Percentiles rank a stretch among this genome's conserved stretches.
phyloP scores from a whole-genome alignment of 2,329 filamentous ascomycete species.

The Fusarium protoensiforme region DNA sequence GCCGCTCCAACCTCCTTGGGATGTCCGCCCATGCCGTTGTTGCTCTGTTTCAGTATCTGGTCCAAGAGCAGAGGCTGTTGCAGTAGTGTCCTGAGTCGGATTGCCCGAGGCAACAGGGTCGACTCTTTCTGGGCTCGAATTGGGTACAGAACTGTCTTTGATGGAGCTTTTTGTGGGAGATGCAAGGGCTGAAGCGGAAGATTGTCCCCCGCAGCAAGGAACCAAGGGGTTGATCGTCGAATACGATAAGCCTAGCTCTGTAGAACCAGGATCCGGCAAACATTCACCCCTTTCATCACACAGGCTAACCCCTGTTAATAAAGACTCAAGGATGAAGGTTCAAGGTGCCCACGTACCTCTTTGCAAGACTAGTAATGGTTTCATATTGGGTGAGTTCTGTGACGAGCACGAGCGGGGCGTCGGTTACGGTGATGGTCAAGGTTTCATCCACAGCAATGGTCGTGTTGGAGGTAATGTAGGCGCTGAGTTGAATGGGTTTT shows the following conservation, averaged over 20 bases:
- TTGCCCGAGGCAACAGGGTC: not conserved
- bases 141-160: not conserved
- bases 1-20: not conserved
- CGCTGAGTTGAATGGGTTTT: not conserved
- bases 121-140: not conserved
- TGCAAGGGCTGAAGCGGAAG: not conserved
- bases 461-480: not conserved
- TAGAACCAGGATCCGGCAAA: not conserved
- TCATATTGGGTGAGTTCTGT: not conserved
- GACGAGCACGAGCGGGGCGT: not conserved
- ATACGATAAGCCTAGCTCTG: not conserved
- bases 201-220: not conserved
- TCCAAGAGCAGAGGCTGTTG: not conserved
- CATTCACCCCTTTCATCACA: not conserved
- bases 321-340: not conserved
- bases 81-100: not conserved
- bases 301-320: not conserved
- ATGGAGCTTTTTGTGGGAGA: not conserved
- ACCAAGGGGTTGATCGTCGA: not conserved
- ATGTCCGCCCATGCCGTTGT: not conserved
- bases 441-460: not conserved
- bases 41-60: not conserved
- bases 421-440: not conserved
- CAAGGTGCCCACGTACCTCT: not conserved
- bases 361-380: not conserved